These are phyloP conservation scores for Musa itinerans DNA, from an alignment of 176 grass and related monocot genomes.

Conservation along the genomic window DNA sequence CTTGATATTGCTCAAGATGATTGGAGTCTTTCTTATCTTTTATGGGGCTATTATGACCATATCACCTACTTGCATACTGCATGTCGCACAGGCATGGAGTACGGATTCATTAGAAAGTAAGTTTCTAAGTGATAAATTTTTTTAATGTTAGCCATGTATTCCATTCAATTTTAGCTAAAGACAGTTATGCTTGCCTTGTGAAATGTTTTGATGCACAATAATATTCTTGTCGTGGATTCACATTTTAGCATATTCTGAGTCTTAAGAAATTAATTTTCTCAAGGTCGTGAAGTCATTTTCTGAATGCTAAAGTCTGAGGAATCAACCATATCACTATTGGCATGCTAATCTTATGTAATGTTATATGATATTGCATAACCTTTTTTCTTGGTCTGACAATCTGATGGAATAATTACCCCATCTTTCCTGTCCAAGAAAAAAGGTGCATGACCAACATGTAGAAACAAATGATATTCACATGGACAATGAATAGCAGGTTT, in stretches of 20 bases:
- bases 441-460: too few species aligned
- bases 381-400: too few species aligned
- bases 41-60: conserved; percentile 26
- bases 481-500: too few species aligned
- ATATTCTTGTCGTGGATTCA: not conserved
- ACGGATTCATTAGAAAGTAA: conserved; percentile 80
- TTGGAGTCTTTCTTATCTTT: not conserved
- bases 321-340: too few species aligned
- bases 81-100: conserved; percentile 28
- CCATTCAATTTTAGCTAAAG: not conserved
- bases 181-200: not conserved
- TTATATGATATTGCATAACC: too few species aligned
- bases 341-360: too few species aligned
- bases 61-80: conserved; percentile 30
- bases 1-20: conserved; percentile 8
- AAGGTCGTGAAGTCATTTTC: too few species aligned
- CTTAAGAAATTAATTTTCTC: too few species aligned
- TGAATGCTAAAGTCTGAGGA: too few species aligned
- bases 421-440: too few species aligned
- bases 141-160: not conserved
- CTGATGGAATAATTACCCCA: too few species aligned
- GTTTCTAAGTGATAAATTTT: not conserved
- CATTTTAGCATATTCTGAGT: not conserved
- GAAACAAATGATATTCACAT: too few species aligned
- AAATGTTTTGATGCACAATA: not conserved